Evolutionary conservation across 192 early-diverging fungal genomes (phyloP).

Genomic region (Umbelopsis sp.): DNA sequence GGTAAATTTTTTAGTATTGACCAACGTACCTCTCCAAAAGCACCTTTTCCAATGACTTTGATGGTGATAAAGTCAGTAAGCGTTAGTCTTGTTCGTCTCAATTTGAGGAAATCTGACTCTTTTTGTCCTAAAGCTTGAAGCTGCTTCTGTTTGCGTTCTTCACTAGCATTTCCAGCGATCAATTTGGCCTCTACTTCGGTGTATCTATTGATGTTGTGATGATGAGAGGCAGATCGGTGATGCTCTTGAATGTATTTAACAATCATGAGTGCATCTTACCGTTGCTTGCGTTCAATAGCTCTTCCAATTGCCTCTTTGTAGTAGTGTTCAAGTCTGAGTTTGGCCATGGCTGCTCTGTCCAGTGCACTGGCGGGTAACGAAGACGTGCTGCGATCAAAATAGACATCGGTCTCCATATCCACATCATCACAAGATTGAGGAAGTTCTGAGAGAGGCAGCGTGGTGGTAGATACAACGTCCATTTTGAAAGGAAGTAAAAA

Average conservation of each 20-base stretch:
- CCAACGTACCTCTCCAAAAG: slow-evolving; percentile 86
- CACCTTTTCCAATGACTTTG: slow-evolving; percentile 98
- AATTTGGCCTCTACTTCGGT: slow-evolving; percentile 81
- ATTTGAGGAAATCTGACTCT: slow-evolving; percentile 92
- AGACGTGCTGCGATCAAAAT: slow-evolving; percentile 67
- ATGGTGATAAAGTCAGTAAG: slow-evolving; percentile 93
- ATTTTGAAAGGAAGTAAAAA: slow-evolving; percentile 2
- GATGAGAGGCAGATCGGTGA: background rate
- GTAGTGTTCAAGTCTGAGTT: slow-evolving; percentile 89
- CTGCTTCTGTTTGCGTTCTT: slow-evolving; percentile 88
- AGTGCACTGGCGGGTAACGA: slow-evolving; percentile 76
- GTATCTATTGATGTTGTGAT: slow-evolving; percentile 46
- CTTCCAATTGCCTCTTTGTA: slow-evolving; percentile 89
- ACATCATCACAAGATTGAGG: background rate
- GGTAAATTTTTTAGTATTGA: background rate
- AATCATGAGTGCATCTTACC: slow-evolving; percentile 38
- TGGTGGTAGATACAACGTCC: background rate
- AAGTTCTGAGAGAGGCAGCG: background rate
- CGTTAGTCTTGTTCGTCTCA: slow-evolving; percentile 88
- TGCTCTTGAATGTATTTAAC: no score
- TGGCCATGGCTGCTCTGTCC: slow-evolving; percentile 88
- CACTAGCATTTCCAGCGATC: slow-evolving; percentile 71
- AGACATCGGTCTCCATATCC: slow-evolving; percentile 34
- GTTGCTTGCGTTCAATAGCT: slow-evolving; percentile 82
- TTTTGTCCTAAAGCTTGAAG: slow-evolving; percentile 76